Percentiles rank a stretch among this genome's conserved stretches.
Conservation (phyloP, 2,329 filamentous ascomycete genomes). For the Harringtonia lauricola region DNA sequence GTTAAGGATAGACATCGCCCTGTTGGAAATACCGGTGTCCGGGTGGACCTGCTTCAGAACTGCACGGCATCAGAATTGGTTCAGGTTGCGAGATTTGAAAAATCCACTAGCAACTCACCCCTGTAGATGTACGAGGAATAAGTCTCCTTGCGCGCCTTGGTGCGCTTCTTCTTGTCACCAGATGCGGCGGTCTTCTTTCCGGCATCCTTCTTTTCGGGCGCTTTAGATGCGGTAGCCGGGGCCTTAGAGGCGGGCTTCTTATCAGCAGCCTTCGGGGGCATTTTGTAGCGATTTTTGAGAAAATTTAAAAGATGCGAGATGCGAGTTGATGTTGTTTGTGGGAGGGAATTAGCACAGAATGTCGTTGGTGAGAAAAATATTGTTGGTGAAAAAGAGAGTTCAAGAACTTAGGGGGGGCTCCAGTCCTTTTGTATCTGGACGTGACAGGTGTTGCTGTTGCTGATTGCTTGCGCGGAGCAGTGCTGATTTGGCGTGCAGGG, state of each 20-base stretch:
- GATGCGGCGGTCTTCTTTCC: slow-evolving; percentile 98
- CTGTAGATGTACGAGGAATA: slow-evolving; percentile 99
- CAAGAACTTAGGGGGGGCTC: slow-evolving; percentile 32
- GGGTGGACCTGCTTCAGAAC: slow-evolving; percentile 99
- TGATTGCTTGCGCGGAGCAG: slow-evolving; percentile 32
- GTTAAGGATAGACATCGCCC: slow-evolving; percentile 99
- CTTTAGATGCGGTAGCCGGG: slow-evolving; percentile 60
- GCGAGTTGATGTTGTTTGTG: slow-evolving; percentile 11
- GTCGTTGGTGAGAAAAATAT: slow-evolving; percentile 16
- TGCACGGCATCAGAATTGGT: slow-evolving; percentile 24
- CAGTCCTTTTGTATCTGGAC: slow-evolving; percentile 51
- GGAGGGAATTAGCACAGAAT: slow-evolving; percentile 7
- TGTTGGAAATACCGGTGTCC: slow-evolving; percentile 99
- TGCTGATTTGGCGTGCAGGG: slow-evolving; percentile 13
- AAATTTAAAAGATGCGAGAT: neutral
- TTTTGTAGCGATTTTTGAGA: slow-evolving; percentile 41
- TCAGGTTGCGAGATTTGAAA: neutral
- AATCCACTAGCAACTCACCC: slow-evolving; percentile 48
- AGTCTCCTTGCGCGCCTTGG: slow-evolving; percentile 99
- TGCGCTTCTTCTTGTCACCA: slow-evolving; percentile 99
- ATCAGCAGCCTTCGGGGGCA: slow-evolving; percentile 96
- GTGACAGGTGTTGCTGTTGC: slow-evolving; percentile 38
- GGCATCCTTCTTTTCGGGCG: slow-evolving; percentile 94
- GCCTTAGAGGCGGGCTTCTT: slow-evolving; percentile 99
- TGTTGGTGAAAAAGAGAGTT: slow-evolving; percentile 28